A percentile compares a stretch with the other conserved stretches of the same genome.
Conservation (phyloP, 371 early-diverging fungal species). For the Sporodiniella umbellata region DNA sequence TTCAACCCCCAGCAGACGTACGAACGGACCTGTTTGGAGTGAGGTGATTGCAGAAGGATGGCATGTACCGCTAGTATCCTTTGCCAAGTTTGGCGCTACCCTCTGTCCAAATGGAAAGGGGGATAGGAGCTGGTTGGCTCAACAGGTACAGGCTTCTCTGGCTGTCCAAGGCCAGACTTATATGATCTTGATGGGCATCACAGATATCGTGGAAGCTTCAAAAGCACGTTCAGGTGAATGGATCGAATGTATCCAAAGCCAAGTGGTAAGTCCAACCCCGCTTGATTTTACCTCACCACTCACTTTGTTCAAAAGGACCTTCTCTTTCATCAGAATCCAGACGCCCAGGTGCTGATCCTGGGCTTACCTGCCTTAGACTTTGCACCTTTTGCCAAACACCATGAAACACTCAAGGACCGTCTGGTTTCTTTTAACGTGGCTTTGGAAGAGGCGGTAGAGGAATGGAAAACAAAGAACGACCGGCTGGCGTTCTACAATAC, state of each 20-base stretch:
- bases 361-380: constrained; percentile 42
- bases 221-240: constrained; percentile 8
- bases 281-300: no score
- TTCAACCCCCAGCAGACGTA: no score
- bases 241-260: constrained; percentile 25
- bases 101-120: constrained; percentile 16
- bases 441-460: constrained; percentile 30
- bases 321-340: constrained; percentile 14
- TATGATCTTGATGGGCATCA: constrained; percentile 33
- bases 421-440: constrained; percentile 32
- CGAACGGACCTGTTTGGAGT: constrained; percentile 45
- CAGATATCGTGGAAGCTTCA: constrained; percentile 26
- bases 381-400: constrained; percentile 27
- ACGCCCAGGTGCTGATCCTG: constrained; percentile 24
- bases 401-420: constrained; percentile 17
- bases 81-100: constrained; percentile 26
- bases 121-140: constrained; percentile 9
- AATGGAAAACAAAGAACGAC: constrained; percentile 17
- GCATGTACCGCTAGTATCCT: constrained; percentile 23
- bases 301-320: no score
- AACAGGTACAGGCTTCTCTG: constrained; percentile 8
- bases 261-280: constrained; percentile 23
- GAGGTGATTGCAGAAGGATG: constrained; percentile 27
- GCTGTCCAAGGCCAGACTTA: constrained; percentile 21
- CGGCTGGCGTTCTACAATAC: constrained; percentile 23